These are phyloP conservation scores for Elaeis guineensis DNA, from an alignment of 176 grass and related monocot genomes.

Conservation along the genomic window DNA sequence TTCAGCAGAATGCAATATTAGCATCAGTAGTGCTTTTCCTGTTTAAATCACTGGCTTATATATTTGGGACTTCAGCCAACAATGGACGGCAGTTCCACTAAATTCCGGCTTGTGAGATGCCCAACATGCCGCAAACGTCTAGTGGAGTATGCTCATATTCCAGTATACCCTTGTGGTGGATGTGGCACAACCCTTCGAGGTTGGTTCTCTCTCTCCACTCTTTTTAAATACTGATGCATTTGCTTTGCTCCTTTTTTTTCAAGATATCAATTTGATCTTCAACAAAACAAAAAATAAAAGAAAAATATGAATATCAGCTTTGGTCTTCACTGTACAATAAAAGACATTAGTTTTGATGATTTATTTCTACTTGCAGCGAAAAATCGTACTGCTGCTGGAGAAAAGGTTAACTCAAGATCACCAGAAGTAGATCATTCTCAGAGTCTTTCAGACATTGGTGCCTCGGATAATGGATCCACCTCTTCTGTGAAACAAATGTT, in stretches of 20 bases:
- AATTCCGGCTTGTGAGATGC: constrained; percentile 75
- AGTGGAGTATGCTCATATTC: constrained; percentile 61
- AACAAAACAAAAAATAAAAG: no score
- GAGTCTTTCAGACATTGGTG: constrained; percentile 15
- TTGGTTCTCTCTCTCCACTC: constrained; percentile 17
- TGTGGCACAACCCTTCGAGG: constrained; percentile 59
- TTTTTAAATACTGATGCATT: background rate
- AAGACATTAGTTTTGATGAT: background rate
- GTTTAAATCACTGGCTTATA: constrained; percentile 1
- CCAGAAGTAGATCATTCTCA: background rate
- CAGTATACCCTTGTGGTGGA: constrained; percentile 72
- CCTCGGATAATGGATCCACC: constrained; percentile 17
- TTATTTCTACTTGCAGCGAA: constrained; percentile 34
- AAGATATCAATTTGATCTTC: no score
- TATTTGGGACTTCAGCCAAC: constrained; percentile 2
- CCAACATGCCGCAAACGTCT: constrained; percentile 76
- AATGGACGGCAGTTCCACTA: constrained; percentile 33
- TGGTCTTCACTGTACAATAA: no score
- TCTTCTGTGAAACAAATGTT: constrained; percentile 19
- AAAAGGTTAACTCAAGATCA: background rate
- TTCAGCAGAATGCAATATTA: background rate
- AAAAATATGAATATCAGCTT: no score
- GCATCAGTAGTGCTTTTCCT: no score
- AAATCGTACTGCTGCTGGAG: constrained; percentile 7
- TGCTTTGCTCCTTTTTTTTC: background rate